Conservation (phyloP, 2,329 filamentous ascomycete genomes). For the Penicillium brevicompactum region DNA sequence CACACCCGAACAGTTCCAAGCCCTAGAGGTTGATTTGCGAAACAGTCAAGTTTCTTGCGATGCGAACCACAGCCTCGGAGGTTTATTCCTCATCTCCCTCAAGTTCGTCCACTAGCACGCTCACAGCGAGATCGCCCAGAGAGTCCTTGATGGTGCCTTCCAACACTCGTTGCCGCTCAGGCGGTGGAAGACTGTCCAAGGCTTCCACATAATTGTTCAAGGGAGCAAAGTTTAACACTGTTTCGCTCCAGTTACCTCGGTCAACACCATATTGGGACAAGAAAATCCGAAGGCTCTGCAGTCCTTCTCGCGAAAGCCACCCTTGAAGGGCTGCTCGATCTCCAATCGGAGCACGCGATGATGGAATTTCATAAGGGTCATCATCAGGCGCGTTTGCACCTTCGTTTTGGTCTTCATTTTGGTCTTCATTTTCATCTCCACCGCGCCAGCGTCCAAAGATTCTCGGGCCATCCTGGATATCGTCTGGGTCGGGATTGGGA, state of each 20-base stretch:
- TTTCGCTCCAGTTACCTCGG: conserved; percentile 44
- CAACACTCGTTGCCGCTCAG: conserved; percentile 30
- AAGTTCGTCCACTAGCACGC: conserved; percentile 42
- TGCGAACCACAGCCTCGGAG: too few species aligned
- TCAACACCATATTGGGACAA: conserved; percentile 43
- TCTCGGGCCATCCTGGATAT: neutral
- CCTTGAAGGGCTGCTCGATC: conserved; percentile 34
- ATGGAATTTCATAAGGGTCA: conserved; percentile 11
- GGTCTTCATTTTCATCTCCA: conserved; percentile 17
- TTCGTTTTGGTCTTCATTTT: conserved; percentile 13
- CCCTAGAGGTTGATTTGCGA: too few species aligned
- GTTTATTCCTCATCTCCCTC: conserved; percentile 13
- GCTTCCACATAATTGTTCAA: conserved; percentile 40
- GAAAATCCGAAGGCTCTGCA: conserved; percentile 39
- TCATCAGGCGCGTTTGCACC: neutral
- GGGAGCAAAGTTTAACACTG: conserved; percentile 35
- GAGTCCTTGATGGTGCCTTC: conserved; percentile 34
- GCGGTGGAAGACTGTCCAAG: conserved; percentile 30
- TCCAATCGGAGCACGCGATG: conserved; percentile 25
- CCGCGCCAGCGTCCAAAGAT: too few species aligned
- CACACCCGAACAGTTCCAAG: too few species aligned
- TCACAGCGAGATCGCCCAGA: conserved; percentile 38
- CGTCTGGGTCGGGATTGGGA: conserved; percentile 14
- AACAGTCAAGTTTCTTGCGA: too few species aligned
- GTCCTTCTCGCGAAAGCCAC: conserved; percentile 37